Base-by-base conservation (phyloP, 2,329 filamentous ascomycete species). In the Hypoxylon sp. region DNA sequence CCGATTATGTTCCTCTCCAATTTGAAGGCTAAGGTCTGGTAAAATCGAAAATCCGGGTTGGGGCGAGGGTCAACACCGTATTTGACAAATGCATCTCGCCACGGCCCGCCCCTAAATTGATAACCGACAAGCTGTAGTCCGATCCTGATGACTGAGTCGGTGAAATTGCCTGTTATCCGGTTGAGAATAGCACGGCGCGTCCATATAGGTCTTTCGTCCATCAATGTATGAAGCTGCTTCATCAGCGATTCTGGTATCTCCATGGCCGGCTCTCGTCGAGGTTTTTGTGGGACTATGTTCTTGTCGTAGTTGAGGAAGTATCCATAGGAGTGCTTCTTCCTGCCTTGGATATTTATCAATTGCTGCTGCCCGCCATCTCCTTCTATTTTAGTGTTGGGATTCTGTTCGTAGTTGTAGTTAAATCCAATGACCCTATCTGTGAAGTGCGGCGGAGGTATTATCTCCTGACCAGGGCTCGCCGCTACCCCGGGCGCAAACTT, bases 101-200 rank as follows among this genome's bases (percentile, higher is more conserved):
- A 99, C 0, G 96, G 94, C 0, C 96, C 96, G 21, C 92, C 93
- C 65, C 92, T 91, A 84, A 98, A 98, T 80, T 94, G 93, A 80
- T 97, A 99, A 7, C 92, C 94, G 3, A 93, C 89, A 74, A 96
- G 95, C 69, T 93, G 91, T 57, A 94, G 87, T 50, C 92, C 92
- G 75, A 91, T 87, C 74, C 93, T 91, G 66, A 97, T 79, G 45
- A 86, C 80, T 63, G 86, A 86, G 77, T 84, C 87, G 65, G 84
- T 83, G 25, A 83, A 81, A 51, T 80, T 81, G 52, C 81, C 80
- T 1, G 80, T 82, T 30, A 98, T 84, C 57, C 87, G 85, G 79
- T 97, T 98, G 73, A 91, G 85, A 13, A 97, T 84, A 1, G 91
- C 91, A 19, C 95, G 89, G 0, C 94, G 89, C 2, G 95, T 98